Conservation (phyloP, 2,329 filamentous ascomycete genomes). For the Aspergillus sp. region DNA sequence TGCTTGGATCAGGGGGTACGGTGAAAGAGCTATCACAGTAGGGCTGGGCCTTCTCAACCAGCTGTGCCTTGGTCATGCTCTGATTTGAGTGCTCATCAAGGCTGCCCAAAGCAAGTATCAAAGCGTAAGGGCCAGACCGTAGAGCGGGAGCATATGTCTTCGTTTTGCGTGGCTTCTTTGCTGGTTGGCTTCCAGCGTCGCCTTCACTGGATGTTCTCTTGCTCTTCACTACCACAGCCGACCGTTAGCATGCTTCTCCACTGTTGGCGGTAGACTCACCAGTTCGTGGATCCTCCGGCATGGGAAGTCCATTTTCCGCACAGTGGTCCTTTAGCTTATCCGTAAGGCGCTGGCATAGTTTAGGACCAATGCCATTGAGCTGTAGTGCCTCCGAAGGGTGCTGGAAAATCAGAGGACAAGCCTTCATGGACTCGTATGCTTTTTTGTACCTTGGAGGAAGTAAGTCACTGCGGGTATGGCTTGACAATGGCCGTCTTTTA, state of each 20-base stretch:
- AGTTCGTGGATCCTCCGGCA: slow-evolving; percentile 63
- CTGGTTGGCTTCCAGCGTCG: slow-evolving; percentile 39
- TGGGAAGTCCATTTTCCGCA: slow-evolving; percentile 67
- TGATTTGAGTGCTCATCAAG: slow-evolving; percentile 58
- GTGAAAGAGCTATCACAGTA: slow-evolving; percentile 76
- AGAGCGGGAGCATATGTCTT: slow-evolving; percentile 74
- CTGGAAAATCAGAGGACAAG: slow-evolving; percentile 70
- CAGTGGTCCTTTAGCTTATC: slow-evolving; percentile 63
- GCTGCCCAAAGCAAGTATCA: slow-evolving; percentile 69
- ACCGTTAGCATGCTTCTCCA: slow-evolving; percentile 14
- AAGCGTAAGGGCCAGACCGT: slow-evolving; percentile 74
- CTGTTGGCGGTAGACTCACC: slow-evolving; percentile 28
- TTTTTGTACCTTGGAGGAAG: slow-evolving; percentile 65
- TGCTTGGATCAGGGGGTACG: slow-evolving; percentile 67
- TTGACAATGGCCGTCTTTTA: not conserved
- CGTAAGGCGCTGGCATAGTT: slow-evolving; percentile 71
- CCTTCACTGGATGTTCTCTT: slow-evolving; percentile 39
- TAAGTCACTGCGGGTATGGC: slow-evolving; percentile 13
- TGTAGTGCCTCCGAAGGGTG: slow-evolving; percentile 75
- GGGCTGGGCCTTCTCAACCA: slow-evolving; percentile 71
- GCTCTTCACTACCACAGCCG: slow-evolving; percentile 27
- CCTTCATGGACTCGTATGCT: slow-evolving; percentile 76
- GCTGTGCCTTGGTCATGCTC: slow-evolving; percentile 68
- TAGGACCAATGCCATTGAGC: slow-evolving; percentile 75
- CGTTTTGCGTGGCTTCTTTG: slow-evolving; percentile 60